These are phyloP conservation scores for Ormosia emarginata DNA, from an alignment of 306 rosid species.

Conservation along the genomic window DNA sequence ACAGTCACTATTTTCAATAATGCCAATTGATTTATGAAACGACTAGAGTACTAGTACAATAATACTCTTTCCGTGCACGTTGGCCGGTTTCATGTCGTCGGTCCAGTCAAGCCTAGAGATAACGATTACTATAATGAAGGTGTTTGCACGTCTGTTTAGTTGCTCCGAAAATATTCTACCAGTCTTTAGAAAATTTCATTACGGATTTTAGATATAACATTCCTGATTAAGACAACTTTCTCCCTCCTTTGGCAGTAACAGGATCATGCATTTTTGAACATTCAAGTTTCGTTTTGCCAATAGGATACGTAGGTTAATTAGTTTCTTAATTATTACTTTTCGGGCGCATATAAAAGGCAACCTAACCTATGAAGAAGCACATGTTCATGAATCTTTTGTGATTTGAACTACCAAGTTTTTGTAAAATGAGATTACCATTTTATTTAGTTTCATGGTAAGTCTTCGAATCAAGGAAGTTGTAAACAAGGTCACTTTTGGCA, in stretches of 20 bases:
- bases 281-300: background rate
- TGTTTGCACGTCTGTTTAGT: background rate
- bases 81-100: background rate
- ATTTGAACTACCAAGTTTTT: background rate
- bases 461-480: background rate
- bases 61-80: background rate
- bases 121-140: background rate
- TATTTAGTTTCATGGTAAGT: background rate
- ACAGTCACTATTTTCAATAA: background rate
- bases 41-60: background rate
- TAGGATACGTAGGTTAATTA: no score
- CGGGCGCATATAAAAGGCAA: no score
- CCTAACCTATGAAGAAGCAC: background rate
- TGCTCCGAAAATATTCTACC: background rate
- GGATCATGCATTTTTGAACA: background rate
- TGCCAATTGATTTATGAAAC: background rate
- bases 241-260: background rate
- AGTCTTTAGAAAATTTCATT: slow-evolving; percentile 6
- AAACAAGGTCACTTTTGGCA: background rate
- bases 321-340: no score
- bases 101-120: background rate
- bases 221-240: background rate
- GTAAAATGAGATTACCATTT: background rate
- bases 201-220: background rate
- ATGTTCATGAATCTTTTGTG: background rate